Conservation (phyloP, 345 rosid genomes). For the Viola odorata region DNA sequence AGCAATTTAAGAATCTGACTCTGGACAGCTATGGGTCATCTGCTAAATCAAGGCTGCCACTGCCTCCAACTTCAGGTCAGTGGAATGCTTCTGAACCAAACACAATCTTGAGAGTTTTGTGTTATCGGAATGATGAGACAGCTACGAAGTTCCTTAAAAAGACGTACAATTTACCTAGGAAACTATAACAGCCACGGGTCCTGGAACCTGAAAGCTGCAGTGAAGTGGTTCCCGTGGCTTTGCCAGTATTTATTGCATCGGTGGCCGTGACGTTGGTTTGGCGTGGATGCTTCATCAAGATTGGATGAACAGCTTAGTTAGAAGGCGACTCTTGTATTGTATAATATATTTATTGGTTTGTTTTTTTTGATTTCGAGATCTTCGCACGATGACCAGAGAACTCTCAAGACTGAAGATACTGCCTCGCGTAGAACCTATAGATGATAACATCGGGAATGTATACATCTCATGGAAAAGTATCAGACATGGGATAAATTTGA, state of each 20-base stretch:
- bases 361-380: neutral
- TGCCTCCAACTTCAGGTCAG: conserved; percentile 28
- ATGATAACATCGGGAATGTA: neutral
- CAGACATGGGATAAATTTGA: too few relatives aligned
- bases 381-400: neutral
- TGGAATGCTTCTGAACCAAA: conserved; percentile 26
- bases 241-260: conserved; percentile 4
- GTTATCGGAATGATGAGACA: conserved; percentile 20
- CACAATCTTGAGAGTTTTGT: conserved; percentile 23
- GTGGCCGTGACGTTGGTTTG: neutral
- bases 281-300: neutral
- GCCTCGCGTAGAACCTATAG: neutral
- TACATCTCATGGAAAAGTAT: neutral
- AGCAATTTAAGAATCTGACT: conserved; percentile 55
- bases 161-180: conserved; percentile 58
- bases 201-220: neutral
- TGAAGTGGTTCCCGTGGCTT: neutral
- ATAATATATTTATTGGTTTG: neutral
- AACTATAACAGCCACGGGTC: conserved; percentile 29
- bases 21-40: conserved; percentile 55
- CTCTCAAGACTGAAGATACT: neutral
- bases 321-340: neutral
- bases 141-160: conserved; percentile 26
- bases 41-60: conserved; percentile 52
- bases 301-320: neutral